Evolutionary conservation across 75 land plant genomes (phyloP), one percentile per base, ranked within the genome.

Genomic region (Pinus taeda): DNA sequence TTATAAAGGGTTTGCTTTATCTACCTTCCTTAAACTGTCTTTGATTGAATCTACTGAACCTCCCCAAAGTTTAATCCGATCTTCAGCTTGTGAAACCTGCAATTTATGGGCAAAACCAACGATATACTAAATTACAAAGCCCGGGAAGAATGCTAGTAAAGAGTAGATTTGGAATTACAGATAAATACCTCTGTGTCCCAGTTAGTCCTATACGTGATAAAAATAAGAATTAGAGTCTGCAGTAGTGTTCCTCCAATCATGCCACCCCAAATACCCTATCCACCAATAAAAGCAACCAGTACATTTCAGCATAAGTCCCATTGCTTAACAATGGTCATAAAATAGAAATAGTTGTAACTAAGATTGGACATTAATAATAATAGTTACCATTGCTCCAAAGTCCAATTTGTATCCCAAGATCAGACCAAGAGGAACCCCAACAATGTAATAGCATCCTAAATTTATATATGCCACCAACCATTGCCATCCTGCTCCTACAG

Each of bases 221-320:
- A 75, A n/a, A 81, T 1, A 70, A 89, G 72, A 26, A 89, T 83
- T 11, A 89, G 2, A 11, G 90, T 89, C 67, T 89, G 90, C 64
- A 89, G 60, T 4, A 63, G 4, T 37, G 78, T 79, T 59, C 90
- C 90, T 70, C 90, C 86, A 15, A 89, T 67, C 90, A 89, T 89
- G 14, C 90, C 90, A 63, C 76, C 64, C 90, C 90, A 89, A 24
- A 89, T 89, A 60, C 90, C 90, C 90, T 89, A 76, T 58, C 79
- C 49, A 62, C 57, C 14, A 62, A 66, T 64, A 30, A 12, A 49
- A 49, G 55, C 14, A 69, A 22, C 3, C 45, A 37, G n/a, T 24
- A 65, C 69, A 15, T 39, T 69, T 39, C 71, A 37, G 53, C 20
- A 49, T 2, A 49, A 49, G 8, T 49, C 9, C 9, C 11, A 49